Base-by-base conservation (phyloP, 1,139 yeast genomes). In the Candida labiduridarum region DNA sequence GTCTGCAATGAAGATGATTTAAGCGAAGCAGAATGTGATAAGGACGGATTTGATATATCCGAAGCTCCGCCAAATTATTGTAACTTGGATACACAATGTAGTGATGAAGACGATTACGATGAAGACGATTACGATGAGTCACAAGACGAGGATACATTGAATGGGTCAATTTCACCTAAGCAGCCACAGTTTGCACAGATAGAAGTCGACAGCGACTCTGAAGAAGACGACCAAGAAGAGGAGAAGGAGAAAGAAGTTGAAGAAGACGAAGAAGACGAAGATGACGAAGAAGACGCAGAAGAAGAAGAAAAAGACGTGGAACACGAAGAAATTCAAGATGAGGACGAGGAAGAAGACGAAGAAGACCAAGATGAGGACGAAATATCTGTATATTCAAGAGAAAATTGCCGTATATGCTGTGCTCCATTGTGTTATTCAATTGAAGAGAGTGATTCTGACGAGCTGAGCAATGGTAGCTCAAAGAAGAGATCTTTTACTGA, bases 271-370 rank as follows among this genome's bases (percentile, higher is more conserved):
- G 53, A 44, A 3, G 53, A 45, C 22, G 45, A 41, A 2, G 42
- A 46, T 10, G 49, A 47, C 2, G 16, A 41, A 6, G 41, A 36
- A 3, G 41, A 35, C 14, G 51, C 45, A 15, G 47, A 36, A 9
- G 2, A 15, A 14, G 36, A 33, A 6, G 25, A 35, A 8, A 18
- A 18, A 25, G 31, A 22, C 10, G 45, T 15, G 10, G 45, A 41
- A 15, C 15, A n/a, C 19, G 45, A 5, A 10, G 44, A 40, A 18
- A 41, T 33, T 8, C 12, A 36, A 19, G 45, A 44, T 2, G 52
- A 48, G 22, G 49, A 39, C 1, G 43, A 49, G 2, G 55, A 55
- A 11, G 49, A 49, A 10, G 53, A 45, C 3, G 53, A 45, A 25
- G 41, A 41, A 3, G 42, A 46, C 4, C 46, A 47, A 2, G 16